Evolutionary conservation across 345 rosid genomes (phyloP), one percentile per base, ranked within the genome.

Genomic region (Gossypium ekmanianum): DNA sequence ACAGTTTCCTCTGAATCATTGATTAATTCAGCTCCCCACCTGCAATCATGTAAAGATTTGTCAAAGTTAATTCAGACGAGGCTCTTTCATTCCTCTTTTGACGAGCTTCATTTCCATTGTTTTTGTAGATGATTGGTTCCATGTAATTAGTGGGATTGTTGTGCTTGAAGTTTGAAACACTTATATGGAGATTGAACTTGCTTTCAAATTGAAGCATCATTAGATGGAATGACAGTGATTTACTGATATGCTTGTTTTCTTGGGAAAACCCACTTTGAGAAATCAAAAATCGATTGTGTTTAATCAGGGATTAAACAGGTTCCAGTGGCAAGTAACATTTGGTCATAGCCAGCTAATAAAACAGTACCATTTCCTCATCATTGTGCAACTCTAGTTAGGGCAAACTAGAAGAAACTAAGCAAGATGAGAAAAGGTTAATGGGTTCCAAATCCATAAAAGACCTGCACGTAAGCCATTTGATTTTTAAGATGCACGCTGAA

Each of bases 1-100:
- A 96, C 85, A 82, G 82, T 62, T 58, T 75, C 58, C 81, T 92
- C 54, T 91, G 73, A 84, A 81, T 78, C 44, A n/a, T 24, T 34
- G 45, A 43, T 45, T 73, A 3, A 44, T 44, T 58, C 18, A 55
- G 63, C 45, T 11, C 52, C 47, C 47, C 51, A 18, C 4, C 27
- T n/a, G 52, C 58, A 18, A 50, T 48, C 20, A 27, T 55, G 76
- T 74, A 48, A 64, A 47, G 24, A 64, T 11, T 34, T 71, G 71
- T 39, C 24, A 1, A 52, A 13, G 14, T 57, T 68, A 22, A 26
- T 71, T 48, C 61, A 26, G 29, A 45, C 8, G 52, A 48, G 75
- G 68, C 63, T 16, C 17, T 63, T 20, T 66, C 68, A 27, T 61
- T 27, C 12, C 72, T 45, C 62, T 57, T 50, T 54, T 16, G 72